Percentiles rank a stretch among this genome's conserved stretches.
Evolutionary conservation across 768 basidiomycete species (phyloP).

Genomic region (Trichaptum fuscoviolaceum): DNA sequence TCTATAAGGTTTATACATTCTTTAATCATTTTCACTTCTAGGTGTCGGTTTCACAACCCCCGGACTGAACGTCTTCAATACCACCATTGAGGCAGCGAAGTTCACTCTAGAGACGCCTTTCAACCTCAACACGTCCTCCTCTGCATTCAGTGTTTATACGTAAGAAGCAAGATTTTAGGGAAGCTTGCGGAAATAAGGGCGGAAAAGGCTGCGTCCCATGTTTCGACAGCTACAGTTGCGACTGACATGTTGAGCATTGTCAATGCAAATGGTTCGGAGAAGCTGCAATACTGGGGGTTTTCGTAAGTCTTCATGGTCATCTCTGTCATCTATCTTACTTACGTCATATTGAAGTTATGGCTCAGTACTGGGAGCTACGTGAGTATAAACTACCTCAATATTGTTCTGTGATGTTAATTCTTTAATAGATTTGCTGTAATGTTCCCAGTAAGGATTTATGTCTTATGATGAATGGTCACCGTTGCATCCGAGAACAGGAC

Average conservation of each 20-base stretch:
- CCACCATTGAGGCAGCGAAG: slow-evolving; percentile 10
- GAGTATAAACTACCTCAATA: background rate
- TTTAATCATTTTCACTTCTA: background rate
- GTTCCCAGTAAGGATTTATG: background rate
- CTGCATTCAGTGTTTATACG: background rate
- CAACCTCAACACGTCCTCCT: slow-evolving; percentile 12
- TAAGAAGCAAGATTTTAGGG: background rate
- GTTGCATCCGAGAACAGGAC: background rate
- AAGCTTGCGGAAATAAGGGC: no score
- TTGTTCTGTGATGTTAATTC: background rate
- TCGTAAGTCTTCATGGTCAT: background rate
- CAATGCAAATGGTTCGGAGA: no score
- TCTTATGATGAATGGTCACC: background rate
- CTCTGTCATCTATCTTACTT: background rate
- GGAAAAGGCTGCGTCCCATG: no score
- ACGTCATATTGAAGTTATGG: background rate
- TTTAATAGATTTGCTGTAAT: background rate
- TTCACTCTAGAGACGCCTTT: no score
- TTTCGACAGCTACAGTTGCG: no score
- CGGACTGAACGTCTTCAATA: slow-evolving; percentile 12
- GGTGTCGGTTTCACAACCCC: slow-evolving; percentile 16
- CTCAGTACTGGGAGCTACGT: background rate
- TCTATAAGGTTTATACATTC: no score
- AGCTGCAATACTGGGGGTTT: background rate
- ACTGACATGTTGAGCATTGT: no score